Base-by-base conservation (phyloP, 768 basidiomycete genomes). In the Lanmaoa pseudosensibilis region DNA sequence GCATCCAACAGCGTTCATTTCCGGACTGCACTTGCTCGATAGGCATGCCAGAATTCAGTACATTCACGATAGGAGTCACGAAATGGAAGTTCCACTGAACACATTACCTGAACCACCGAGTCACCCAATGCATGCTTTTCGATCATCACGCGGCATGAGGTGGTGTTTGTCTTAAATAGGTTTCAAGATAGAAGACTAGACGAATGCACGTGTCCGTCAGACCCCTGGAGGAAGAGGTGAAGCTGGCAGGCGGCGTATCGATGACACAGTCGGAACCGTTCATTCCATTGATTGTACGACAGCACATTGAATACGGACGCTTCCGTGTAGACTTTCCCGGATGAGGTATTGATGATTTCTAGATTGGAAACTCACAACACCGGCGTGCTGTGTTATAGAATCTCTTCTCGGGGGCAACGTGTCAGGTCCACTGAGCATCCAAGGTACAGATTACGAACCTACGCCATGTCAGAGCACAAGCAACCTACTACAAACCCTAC, bases 361-460 rank as follows among this genome's bases (percentile, higher is more conserved):
- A 69, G 49, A 51, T 54, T 55, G 50, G 56, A 68, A 50, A 34
- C 32, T 39, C 45, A 18, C 56, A 50, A 46, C 52, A 55, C 34
- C 54, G n/a, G n/a, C n/a, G 40, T 55, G 57, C 34, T 50, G 54
- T 52, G 30, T 32, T 41, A 46, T 49, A 55, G 25, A 46, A 51
- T 41, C 43, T 49, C 51, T 57, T 67, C 46, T 49, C 50, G 36
- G 30, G 4, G 16, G 19, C 33, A 52, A 47, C 41, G 5, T 32
- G 30, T 69, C 48, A 65, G 56, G 48, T 36, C 41, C 16, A 32
- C 46, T 16, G 44, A 47, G 16, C 38, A 23, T 39, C 13, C 52
- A 44, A 37, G 21, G 39, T 36, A 18, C 30, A 53, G 36, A 62
- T 57, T 25, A 65, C 62, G 27, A 65, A 72, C 68, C 60, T 70